Conservation (phyloP, 495 filamentous ascomycete genomes). For the Aspergillus campestris region DNA sequence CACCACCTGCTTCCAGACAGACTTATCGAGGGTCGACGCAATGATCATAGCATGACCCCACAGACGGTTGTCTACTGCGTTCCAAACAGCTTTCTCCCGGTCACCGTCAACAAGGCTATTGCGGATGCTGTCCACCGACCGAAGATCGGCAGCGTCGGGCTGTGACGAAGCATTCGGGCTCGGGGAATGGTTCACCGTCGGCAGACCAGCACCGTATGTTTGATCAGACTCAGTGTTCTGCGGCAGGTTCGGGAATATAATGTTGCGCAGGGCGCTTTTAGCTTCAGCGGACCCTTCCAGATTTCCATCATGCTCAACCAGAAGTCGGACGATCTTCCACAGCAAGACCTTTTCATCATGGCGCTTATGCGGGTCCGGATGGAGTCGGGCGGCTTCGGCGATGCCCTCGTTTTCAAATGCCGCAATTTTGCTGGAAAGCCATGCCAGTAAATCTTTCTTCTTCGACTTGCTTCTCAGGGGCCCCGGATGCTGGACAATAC, state of each 20-base stretch:
- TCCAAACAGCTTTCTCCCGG: constrained; percentile 86
- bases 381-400: constrained; percentile 36
- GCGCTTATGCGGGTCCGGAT: constrained; percentile 53
- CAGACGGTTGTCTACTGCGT: constrained; percentile 82
- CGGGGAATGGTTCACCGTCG: constrained; percentile 22
- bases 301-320: constrained; percentile 80
- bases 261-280: constrained; percentile 61
- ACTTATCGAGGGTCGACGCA: constrained; percentile 60
- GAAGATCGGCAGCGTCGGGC: constrained; percentile 57
- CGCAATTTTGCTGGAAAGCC: constrained; percentile 69
- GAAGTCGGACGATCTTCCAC: constrained; percentile 74
- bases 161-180: constrained; percentile 21
- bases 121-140: constrained; percentile 60
- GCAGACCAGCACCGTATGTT: constrained; percentile 11
- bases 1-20: constrained; percentile 82
- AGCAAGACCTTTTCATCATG: constrained; percentile 75
- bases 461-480: constrained; percentile 81
- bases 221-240: constrained; percentile 23
- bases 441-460: constrained; percentile 85
- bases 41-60: constrained; percentile 97
- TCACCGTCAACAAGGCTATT: constrained; percentile 69
- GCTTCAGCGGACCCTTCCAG: constrained; percentile 66
- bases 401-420: constrained; percentile 56
- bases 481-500: constrained; percentile 75
- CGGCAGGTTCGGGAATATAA: constrained; percentile 59